phyloP scores from a whole-genome alignment of 176 grass and related monocot genomes.

The Microstegium vimineum region DNA sequence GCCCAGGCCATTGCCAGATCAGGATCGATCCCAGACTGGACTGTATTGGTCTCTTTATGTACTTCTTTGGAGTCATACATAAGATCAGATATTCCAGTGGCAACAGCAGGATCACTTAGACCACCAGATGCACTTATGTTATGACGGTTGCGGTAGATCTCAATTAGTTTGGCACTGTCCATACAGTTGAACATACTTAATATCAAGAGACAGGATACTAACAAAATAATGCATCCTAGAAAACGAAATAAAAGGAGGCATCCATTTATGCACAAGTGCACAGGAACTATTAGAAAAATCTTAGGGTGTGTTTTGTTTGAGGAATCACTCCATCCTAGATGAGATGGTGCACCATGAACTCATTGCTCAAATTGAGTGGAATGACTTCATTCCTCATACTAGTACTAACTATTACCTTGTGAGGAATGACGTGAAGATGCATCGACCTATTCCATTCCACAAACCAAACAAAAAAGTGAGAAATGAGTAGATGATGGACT shows the following conservation, averaged over 20 bases:
- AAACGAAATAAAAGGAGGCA: slow-evolving; percentile 10
- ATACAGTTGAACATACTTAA: slow-evolving; percentile 27
- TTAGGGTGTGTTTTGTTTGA: too few relatives aligned
- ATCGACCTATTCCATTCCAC: too few relatives aligned
- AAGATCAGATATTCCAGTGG: slow-evolving; percentile 94
- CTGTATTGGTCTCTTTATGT: slow-evolving; percentile 54
- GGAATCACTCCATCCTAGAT: too few relatives aligned
- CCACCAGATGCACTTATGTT: slow-evolving; percentile 84
- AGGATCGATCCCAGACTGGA: slow-evolving; percentile 75
- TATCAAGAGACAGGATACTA: neutral
- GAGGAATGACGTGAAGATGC: too few relatives aligned
- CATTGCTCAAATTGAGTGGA: too few relatives aligned
- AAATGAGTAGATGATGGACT: too few relatives aligned
- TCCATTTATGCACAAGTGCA: slow-evolving; percentile 12
- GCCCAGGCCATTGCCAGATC: slow-evolving; percentile 99
- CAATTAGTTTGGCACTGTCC: slow-evolving; percentile 85
- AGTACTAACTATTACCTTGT: too few relatives aligned
- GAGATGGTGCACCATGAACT: too few relatives aligned
- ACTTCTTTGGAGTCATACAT: slow-evolving; percentile 84
- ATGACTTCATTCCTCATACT: too few relatives aligned
- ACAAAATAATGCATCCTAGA: neutral
- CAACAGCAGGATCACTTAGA: slow-evolving; percentile 93
- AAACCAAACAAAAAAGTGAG: too few relatives aligned
- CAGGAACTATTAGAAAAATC: neutral
- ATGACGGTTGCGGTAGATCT: slow-evolving; percentile 94